Base-by-base conservation (phyloP, 805 yeast species). In the Candida andamanensis region DNA sequence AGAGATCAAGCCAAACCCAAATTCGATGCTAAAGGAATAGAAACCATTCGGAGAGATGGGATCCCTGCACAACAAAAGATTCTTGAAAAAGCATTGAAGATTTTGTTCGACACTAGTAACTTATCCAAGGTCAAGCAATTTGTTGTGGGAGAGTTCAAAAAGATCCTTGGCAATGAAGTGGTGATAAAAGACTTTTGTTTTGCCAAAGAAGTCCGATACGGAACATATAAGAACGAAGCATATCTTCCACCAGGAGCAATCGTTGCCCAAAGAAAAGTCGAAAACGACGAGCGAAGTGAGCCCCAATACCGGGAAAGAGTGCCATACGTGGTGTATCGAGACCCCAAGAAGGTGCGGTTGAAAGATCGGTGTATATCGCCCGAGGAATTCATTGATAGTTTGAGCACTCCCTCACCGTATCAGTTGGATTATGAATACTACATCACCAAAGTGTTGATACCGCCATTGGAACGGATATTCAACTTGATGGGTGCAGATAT, bases 21-120 rank as follows among this genome's bases (percentile, higher is more conserved):
- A 20, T 87, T 92, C 54, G 97, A 92, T 61, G 97, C 98, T 0
- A 92, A 92, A 45, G 98, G 98, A 2, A 87, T 86, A 9, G 98
- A 92, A 50, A 92, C 97, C 0, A 85, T 92, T 0, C 60, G 98
- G 41, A 63, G 98, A 41, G 98, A 92, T 56, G 97, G 97, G 0
- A 82, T 89, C 16, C 95, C 95, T 0, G 95, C 95, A 0, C 94
- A 85, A 42, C 94, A 78, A 56, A 79, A 80, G 43, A 78, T 92
- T 13, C 78, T 85, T 18, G 94, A 85, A 40, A 74, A 76, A 36
- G 58, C 82, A 0, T 56, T 92, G 4, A 61, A 82, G 21, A 64
- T 76, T 1, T 55, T 92, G 3, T 92, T 92, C 52, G 83, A 80
- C 9, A 73, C 89, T 0, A 58, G 67, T 17, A 85, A 90, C 49